Evolutionary conservation across 495 filamentous ascomycete genomes (phyloP).

Genomic region (Penicillium samsonianum): DNA sequence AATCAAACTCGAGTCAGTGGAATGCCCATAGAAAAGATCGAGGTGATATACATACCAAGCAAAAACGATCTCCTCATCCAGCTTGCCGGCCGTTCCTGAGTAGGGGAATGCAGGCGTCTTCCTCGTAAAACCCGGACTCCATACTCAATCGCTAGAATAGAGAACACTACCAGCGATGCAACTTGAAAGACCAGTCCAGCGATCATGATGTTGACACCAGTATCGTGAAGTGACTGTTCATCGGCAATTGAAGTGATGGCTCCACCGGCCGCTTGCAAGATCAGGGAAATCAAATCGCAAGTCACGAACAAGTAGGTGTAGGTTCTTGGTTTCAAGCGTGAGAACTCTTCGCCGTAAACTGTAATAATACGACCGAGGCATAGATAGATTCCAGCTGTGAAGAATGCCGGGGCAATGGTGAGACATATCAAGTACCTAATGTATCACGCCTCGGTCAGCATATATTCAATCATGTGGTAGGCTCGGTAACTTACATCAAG

Average conservation of each 20-base stretch:
- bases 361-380: conserved; percentile 55
- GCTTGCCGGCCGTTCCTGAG: conserved; percentile 4
- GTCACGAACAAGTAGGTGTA: conserved; percentile 56
- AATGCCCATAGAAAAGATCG: background rate
- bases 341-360: conserved; percentile 47
- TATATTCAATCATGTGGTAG: conserved; percentile 4
- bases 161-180: conserved; percentile 53
- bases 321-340: conserved; percentile 49
- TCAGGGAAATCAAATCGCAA: conserved; percentile 53
- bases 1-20: conserved; percentile 5
- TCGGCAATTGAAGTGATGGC: conserved; percentile 50
- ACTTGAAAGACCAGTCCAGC: conserved; percentile 58
- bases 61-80: conserved; percentile 23
- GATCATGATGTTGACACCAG: conserved; percentile 56
- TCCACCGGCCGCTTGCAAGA: conserved; percentile 58
- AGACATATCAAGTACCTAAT: conserved; percentile 50
- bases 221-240: conserved; percentile 21
- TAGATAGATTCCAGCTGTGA: conserved; percentile 58
- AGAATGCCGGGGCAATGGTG: conserved; percentile 58
- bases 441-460: conserved; percentile 6
- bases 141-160: conserved; percentile 50
- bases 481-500: conserved; percentile 34
- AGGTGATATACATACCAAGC: conserved; percentile 9
- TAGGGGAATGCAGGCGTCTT: conserved; percentile 14
- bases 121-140: background rate